Evolutionary conservation across 345 rosid species (phyloP), one percentile per base, ranked within the genome.

Genomic region (Dovyalis caffra): DNA sequence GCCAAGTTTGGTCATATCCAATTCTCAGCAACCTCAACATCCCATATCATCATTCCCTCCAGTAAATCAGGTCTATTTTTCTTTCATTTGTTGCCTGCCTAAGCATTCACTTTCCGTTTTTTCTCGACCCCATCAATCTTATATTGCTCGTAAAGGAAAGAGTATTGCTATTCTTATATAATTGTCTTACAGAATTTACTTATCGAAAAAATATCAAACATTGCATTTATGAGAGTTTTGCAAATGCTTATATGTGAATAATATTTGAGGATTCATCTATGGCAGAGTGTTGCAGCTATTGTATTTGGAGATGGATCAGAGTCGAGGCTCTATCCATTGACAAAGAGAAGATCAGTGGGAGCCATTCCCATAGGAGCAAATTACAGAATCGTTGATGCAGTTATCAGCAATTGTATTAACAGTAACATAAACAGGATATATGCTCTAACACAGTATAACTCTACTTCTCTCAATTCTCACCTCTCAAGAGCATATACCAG

Each of bases 381-480:
- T 53, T 92, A 89, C 57, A 90, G 94, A 65, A 89, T 94, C 31
- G 82, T 94, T 21, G 98, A 94, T 83, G 87, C 86, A 38, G 98
- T 89, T 57, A 83, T 90, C 23, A 90, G 98, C 86, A 94, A 94
- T 70, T 94, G 97, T 86, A 90, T 94, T 69, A 89, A 89, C 72
- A 92, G 97, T 74, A 85, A 87, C 88, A 90, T 94, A 47, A 85
- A 84, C 78, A 91, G 89, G 78, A 90, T 94, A 66, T 91, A 94
- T 74, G 94, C 97, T 62, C 78, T 92, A 66, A 92, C 98, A 28
- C 98, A 90, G 60, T 87, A 90, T 85, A 91, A 94, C 58, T 94
- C 98, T n/a, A 89, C 94, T 76, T 89, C 89, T 76, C 93, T 94
- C 71, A 91, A 94, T 74, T 86, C 93, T 57, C 96, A 90, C 79